These are phyloP conservation scores for Alternaria metachromatica DNA, from an alignment of 2,329 filamentous ascomycete genomes.

Conservation along the genomic window DNA sequence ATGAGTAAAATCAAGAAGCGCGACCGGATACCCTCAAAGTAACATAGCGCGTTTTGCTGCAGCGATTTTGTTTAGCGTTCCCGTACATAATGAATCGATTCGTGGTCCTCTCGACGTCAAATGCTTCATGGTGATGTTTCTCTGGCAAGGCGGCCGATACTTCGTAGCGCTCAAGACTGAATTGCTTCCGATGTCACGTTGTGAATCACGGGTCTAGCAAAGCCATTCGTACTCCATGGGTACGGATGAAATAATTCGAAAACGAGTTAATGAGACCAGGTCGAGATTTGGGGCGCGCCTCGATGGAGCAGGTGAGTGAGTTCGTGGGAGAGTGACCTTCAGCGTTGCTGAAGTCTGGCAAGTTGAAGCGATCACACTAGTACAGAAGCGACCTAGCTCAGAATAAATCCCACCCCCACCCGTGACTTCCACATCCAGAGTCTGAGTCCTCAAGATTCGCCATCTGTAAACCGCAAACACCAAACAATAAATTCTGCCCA, in stretches of 20 bases:
- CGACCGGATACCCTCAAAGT: neutral
- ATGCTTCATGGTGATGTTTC: neutral
- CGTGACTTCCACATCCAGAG: constrained; percentile 35
- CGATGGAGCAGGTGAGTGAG: neutral
- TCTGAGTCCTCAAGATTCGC: constrained; percentile 26
- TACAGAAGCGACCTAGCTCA: constrained; percentile 8
- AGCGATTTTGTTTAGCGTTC: neutral
- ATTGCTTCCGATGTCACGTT: neutral
- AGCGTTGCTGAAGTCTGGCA: neutral
- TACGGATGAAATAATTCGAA: too few species aligned
- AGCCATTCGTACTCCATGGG: neutral
- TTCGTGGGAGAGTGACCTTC: neutral
- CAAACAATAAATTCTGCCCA: constrained; percentile 24
- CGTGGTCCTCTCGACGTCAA: neutral
- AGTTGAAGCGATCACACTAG: constrained; percentile 14
- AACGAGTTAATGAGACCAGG: neutral
- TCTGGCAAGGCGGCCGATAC: neutral
- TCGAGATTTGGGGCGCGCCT: neutral
- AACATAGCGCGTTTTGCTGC: neutral
- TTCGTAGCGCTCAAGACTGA: neutral
- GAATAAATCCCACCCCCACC: constrained; percentile 27
- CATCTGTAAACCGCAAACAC: constrained; percentile 19
- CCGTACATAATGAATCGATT: neutral
- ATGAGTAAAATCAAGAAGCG: neutral
- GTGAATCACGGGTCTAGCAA: neutral